These are phyloP conservation scores for Zangia roseola DNA, from an alignment of 768 basidiomycete genomes.

Conservation along the genomic window DNA sequence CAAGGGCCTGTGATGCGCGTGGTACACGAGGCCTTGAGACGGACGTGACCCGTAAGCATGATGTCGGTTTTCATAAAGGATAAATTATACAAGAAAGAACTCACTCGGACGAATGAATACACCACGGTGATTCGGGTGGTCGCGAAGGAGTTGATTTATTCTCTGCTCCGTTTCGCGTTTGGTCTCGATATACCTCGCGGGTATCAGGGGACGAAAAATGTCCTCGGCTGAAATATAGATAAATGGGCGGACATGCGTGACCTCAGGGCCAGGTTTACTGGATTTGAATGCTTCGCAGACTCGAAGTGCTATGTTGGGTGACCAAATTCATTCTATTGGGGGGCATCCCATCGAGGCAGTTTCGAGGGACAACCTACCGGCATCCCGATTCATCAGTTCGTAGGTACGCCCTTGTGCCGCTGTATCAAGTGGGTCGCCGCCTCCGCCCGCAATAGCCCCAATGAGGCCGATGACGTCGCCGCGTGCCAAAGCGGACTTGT, in stretches of 20 bases:
- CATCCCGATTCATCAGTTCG: slow-evolving; percentile 82
- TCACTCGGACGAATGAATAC: slow-evolving; percentile 89
- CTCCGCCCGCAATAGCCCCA: slow-evolving; percentile 45
- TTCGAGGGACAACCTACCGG: slow-evolving; percentile 56
- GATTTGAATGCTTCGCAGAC: slow-evolving; percentile 76
- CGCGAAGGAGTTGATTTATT: slow-evolving; percentile 54
- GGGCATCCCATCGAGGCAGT: slow-evolving; percentile 1
- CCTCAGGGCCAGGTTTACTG: slow-evolving; percentile 36
- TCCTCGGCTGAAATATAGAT: slow-evolving; percentile 91
- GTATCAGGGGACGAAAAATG: slow-evolving; percentile 82
- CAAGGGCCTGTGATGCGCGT: slow-evolving; percentile 89
- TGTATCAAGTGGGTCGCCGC: slow-evolving; percentile 60
- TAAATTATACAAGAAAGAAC: slow-evolving; percentile 29
- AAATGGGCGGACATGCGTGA: slow-evolving; percentile 57
- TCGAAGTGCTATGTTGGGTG: slow-evolving; percentile 51
- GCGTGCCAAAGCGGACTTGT: slow-evolving; percentile 71
- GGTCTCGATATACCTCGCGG: slow-evolving; percentile 85
- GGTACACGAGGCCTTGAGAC: slow-evolving; percentile 84
- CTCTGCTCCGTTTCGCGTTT: slow-evolving; percentile 86
- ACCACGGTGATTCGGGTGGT: slow-evolving; percentile 51
- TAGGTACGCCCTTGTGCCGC: slow-evolving; percentile 51
- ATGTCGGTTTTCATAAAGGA: slow-evolving; percentile 9
- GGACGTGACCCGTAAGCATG: slow-evolving; percentile 11
- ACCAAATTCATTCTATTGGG: slow-evolving; percentile 11
- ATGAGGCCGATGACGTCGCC: slow-evolving; percentile 55